Conservation (phyloP, 345 rosid genomes). For the Corymbia maculata region DNA sequence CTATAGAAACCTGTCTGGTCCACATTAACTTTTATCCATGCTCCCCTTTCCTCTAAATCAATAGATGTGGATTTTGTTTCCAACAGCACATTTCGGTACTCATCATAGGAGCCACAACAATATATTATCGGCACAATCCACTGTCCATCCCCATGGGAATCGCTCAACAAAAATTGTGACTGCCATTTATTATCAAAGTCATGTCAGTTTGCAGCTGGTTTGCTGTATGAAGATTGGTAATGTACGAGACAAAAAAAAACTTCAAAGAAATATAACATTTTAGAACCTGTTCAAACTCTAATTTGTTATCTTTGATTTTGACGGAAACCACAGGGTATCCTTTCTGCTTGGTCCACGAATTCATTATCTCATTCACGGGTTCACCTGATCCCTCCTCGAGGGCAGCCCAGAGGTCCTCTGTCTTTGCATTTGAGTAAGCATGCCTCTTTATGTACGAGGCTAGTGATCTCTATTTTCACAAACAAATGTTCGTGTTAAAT, state of each 20-base stretch:
- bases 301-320: constrained; percentile 46
- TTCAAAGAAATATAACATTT: neutral
- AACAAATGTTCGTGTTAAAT: neutral
- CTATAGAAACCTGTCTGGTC: constrained; percentile 86
- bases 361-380: constrained; percentile 88
- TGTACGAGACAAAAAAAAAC: neutral
- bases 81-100: constrained; percentile 48
- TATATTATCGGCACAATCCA: constrained; percentile 92
- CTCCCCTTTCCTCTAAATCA: constrained; percentile 16
- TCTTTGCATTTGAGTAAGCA: constrained; percentile 83
- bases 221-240: neutral
- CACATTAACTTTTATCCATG: constrained; percentile 78
- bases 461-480: constrained; percentile 59
- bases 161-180: constrained; percentile 85
- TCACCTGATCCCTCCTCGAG: constrained; percentile 81
- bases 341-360: constrained; percentile 80
- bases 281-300: constrained; percentile 88
- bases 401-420: constrained; percentile 87
- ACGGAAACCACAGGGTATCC: constrained; percentile 90
- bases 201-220: neutral
- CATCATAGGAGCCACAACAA: constrained; percentile 69
- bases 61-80: constrained; percentile 49
- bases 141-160: constrained; percentile 68
- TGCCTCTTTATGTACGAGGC: constrained; percentile 71
- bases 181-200: constrained; percentile 15